These are phyloP conservation scores for Silene vulgaris DNA, from an alignment of 179 eudicot genomes.

Conservation along the genomic window DNA sequence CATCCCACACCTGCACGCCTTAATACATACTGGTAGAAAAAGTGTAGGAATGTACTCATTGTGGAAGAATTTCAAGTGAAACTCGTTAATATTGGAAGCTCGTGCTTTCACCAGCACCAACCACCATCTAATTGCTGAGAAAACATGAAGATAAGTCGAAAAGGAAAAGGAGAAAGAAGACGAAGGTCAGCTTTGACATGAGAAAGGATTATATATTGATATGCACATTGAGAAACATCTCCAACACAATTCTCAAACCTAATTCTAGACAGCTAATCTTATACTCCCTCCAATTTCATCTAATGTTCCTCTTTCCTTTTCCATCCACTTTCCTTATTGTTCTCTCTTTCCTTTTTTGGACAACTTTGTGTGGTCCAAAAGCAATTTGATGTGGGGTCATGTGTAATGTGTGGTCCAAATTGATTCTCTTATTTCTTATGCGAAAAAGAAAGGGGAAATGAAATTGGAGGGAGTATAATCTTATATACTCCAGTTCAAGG, in stretches of 20 bases:
- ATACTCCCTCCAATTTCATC: too few species aligned
- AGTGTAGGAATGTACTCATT: too few species aligned
- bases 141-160: background rate
- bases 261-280: conserved; percentile 14
- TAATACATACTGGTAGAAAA: too few species aligned
- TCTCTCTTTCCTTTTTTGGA: too few species aligned
- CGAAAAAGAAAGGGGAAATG: too few species aligned
- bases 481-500: conserved; percentile 10
- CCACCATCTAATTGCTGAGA: background rate
- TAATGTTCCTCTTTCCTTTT: background rate
- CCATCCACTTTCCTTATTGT: too few species aligned
- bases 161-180: too few species aligned
- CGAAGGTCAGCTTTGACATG: background rate
- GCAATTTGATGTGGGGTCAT: too few species aligned
- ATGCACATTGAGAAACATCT: background rate
- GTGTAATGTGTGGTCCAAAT: too few species aligned
- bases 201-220: background rate
- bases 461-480: background rate
- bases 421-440: too few species aligned
- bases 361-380: too few species aligned
- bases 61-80: background rate
- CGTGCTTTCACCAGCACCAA: background rate
- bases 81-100: background rate
- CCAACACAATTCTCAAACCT: conserved; percentile 5
- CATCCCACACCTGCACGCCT: too few species aligned